A percentile compares a stretch with the other conserved stretches of the same genome.
These are phyloP conservation scores for Choiromyces venosus DNA, from an alignment of 495 filamentous ascomycete species.

Conservation along the genomic window DNA sequence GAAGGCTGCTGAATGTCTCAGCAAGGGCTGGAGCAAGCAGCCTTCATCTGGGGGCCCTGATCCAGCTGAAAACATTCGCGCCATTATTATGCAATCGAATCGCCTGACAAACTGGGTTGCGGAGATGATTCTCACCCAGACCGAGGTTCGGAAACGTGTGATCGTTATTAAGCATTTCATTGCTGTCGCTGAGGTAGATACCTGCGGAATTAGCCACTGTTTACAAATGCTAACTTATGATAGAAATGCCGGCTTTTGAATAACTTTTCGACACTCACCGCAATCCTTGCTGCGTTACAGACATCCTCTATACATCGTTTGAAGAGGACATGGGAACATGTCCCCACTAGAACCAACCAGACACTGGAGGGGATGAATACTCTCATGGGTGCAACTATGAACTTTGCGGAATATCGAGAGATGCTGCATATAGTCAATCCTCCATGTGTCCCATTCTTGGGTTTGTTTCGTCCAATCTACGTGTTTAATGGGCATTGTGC, in stretches of 20 bases:
- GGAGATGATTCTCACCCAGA: constrained; percentile 96
- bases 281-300: constrained; percentile 91
- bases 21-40: constrained; percentile 98
- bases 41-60: constrained; percentile 73
- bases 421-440: constrained; percentile 86
- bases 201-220: constrained; percentile 12
- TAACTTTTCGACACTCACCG: constrained; percentile 97
- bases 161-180: constrained; percentile 99
- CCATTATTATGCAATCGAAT: constrained; percentile 93
- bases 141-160: constrained; percentile 89
- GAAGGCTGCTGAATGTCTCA: constrained; percentile 88
- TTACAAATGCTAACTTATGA: constrained; percentile 2
- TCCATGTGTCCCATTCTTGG: constrained; percentile 97
- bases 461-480: constrained; percentile 50
- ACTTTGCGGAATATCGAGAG: constrained; percentile 95
- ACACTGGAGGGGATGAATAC: constrained; percentile 84
- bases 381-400: constrained; percentile 96
- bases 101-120: constrained; percentile 99
- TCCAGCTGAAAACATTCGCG: constrained; percentile 89
- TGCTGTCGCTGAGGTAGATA: constrained; percentile 80
- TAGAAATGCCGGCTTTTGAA: constrained; percentile 91
- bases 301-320: constrained; percentile 92
- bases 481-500: constrained; percentile 3
- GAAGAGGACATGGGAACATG: constrained; percentile 88
- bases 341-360: constrained; percentile 72